A percentile compares a stretch with the other conserved stretches of the same genome.
These are phyloP conservation scores for Stereocaulon alpinum DNA, from an alignment of 495 filamentous ascomycete genomes.

Conservation along the genomic window DNA sequence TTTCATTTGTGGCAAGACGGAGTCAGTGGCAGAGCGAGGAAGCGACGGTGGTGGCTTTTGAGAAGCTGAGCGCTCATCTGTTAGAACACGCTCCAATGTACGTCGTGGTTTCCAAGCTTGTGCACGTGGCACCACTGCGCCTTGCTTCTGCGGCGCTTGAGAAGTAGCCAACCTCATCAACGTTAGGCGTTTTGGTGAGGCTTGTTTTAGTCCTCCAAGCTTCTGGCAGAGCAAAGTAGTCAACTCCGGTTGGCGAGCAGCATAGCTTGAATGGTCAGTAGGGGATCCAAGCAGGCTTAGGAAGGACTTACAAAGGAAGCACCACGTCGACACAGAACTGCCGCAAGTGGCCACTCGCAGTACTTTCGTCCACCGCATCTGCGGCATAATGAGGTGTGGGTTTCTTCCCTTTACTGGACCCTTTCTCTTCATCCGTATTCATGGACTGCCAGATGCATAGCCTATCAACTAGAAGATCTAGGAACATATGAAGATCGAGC, in stretches of 20 bases:
- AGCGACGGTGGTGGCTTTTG: slow-evolving; percentile 43
- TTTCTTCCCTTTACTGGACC: slow-evolving; percentile 34
- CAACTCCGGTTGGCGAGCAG: slow-evolving; percentile 67
- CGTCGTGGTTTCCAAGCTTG: slow-evolving; percentile 42
- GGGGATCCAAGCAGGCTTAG: background rate
- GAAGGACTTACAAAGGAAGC: slow-evolving; percentile 64
- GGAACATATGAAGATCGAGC: slow-evolving; percentile 49
- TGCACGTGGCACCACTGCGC: slow-evolving; percentile 45
- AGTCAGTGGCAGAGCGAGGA: slow-evolving; percentile 59
- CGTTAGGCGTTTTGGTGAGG: slow-evolving; percentile 50
- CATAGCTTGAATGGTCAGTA: slow-evolving; percentile 49
- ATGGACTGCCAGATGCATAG: slow-evolving; percentile 97
- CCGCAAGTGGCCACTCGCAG: slow-evolving; percentile 47
- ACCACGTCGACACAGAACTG: slow-evolving; percentile 91
- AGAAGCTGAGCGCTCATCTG: slow-evolving; percentile 51
- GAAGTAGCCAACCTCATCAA: slow-evolving; percentile 30
- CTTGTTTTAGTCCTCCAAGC: slow-evolving; percentile 62
- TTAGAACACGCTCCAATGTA: slow-evolving; percentile 59
- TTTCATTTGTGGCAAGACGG: slow-evolving; percentile 46
- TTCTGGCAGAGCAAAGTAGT: slow-evolving; percentile 75
- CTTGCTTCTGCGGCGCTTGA: slow-evolving; percentile 33
- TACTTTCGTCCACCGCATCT: slow-evolving; percentile 31
- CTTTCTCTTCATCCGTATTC: slow-evolving; percentile 43
- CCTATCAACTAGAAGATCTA: slow-evolving; percentile 81
- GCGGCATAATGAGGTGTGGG: slow-evolving; percentile 23